These are phyloP conservation scores for Viola odorata DNA, from an alignment of 345 rosid genomes.

Conservation along the genomic window DNA sequence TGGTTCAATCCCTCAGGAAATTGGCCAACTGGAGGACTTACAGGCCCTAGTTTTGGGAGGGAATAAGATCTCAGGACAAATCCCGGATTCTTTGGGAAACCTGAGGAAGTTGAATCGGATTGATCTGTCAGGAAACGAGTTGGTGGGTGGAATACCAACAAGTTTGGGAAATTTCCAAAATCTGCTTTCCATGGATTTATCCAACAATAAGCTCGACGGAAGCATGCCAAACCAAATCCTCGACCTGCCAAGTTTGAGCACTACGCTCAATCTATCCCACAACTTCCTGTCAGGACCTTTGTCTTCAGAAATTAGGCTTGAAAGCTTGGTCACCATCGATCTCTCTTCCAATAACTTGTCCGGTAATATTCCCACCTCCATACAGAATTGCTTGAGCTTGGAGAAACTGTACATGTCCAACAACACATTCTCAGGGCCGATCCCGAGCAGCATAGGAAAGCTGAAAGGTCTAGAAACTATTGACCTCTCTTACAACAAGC, in stretches of 20 bases:
- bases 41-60: slow-evolving; percentile 34
- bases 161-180: slow-evolving; percentile 34
- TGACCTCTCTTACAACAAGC: slow-evolving; percentile 41
- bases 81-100: slow-evolving; percentile 36
- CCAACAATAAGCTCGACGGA: slow-evolving; percentile 43
- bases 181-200: slow-evolving; percentile 40
- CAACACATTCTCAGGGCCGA: slow-evolving; percentile 35
- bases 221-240: slow-evolving; percentile 41
- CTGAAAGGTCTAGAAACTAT: slow-evolving; percentile 36
- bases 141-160: slow-evolving; percentile 35
- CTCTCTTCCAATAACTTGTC: slow-evolving; percentile 36
- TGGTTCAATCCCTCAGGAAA: slow-evolving; percentile 40
- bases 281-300: slow-evolving; percentile 37
- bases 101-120: slow-evolving; percentile 32
- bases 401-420: slow-evolving; percentile 36
- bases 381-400: slow-evolving; percentile 40
- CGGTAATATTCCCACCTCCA: slow-evolving; percentile 35
- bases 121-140: slow-evolving; percentile 37
- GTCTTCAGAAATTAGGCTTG: slow-evolving; percentile 31
- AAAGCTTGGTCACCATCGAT: slow-evolving; percentile 37
- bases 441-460: slow-evolving; percentile 30
- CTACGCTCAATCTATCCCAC: slow-evolving; percentile 31
- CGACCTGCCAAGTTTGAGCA: slow-evolving; percentile 33
- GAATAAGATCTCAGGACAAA: slow-evolving; percentile 34
- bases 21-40: slow-evolving; percentile 30